These are phyloP conservation scores for Picea glauca DNA, from an alignment of 75 land plant genomes.

Conservation along the genomic window DNA sequence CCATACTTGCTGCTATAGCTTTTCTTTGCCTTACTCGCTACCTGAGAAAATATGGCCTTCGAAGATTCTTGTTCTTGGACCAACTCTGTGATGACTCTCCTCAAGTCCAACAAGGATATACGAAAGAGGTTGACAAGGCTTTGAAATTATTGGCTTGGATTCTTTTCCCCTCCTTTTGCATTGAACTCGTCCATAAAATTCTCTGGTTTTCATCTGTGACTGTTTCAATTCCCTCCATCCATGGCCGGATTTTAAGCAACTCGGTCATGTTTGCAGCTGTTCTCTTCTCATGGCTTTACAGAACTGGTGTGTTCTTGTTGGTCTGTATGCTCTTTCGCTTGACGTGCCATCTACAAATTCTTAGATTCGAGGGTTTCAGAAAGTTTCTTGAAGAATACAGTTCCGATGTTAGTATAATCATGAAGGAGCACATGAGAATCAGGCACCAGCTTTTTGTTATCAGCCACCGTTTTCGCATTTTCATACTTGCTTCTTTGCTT, in stretches of 20 bases:
- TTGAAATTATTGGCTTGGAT: conserved; percentile 43
- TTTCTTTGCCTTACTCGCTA: conserved; percentile 52
- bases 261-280: conserved; percentile 34
- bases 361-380: conserved; percentile 51
- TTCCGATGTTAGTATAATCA: conserved; percentile 30
- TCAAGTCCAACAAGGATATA: conserved; percentile 46
- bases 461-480: conserved; percentile 64
- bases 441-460: conserved; percentile 53
- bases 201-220: conserved; percentile 48
- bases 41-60: conserved; percentile 48
- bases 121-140: conserved; percentile 52
- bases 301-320: conserved; percentile 58
- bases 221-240: conserved; percentile 24
- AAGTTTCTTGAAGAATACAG: conserved; percentile 37
- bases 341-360: conserved; percentile 72
- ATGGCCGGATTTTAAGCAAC: conserved; percentile 9
- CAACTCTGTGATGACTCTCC: conserved; percentile 34
- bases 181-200: conserved; percentile 53
- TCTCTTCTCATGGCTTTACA: conserved; percentile 67
- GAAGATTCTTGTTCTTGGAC: conserved; percentile 63
- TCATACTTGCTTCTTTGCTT: conserved; percentile 43
- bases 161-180: conserved; percentile 50
- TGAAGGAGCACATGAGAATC: conserved; percentile 63
- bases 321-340: conserved; percentile 73
- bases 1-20: conserved; percentile 51